A percentile compares a stretch with the other conserved stretches of the same genome.
Conservation (phyloP, 179 eudicot species). For the Patellifolia procumbens region DNA sequence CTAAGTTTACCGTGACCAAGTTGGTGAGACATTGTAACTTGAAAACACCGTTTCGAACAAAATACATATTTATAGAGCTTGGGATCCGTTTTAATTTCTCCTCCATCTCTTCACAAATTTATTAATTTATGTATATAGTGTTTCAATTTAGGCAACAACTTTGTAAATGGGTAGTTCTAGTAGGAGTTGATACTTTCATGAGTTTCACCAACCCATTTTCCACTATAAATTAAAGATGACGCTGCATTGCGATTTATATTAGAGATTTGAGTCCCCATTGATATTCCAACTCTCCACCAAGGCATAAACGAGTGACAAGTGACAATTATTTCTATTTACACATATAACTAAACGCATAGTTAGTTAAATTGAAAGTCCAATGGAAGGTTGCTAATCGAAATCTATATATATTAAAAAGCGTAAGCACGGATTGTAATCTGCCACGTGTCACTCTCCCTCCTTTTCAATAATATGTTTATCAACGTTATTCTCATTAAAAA, state of each 20-base stretch:
- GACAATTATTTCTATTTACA: not conserved
- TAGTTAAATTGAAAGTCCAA: not conserved
- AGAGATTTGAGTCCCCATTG: not conserved
- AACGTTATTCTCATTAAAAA: no score
- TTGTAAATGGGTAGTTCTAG: not conserved
- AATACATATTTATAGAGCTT: no score
- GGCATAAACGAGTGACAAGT: not conserved
- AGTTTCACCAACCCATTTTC: not conserved
- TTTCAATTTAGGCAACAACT: not conserved
- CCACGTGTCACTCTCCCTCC: no score
- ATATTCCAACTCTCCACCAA: not conserved
- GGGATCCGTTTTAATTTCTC: not conserved
- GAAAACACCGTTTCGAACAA: no score
- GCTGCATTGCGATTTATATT: not conserved
- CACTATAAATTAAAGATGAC: not conserved
- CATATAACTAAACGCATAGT: not conserved
- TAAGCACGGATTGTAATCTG: no score
- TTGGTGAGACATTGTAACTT: no score
- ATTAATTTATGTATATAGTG: not conserved
- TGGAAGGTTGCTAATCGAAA: not conserved
- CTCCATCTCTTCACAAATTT: no score
- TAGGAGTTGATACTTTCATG: no score
- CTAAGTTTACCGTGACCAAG: no score
- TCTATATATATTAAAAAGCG: no score
- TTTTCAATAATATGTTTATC: no score